Base-by-base conservation (phyloP, 176 grass and related monocot species). In the Guadua angustifolia region DNA sequence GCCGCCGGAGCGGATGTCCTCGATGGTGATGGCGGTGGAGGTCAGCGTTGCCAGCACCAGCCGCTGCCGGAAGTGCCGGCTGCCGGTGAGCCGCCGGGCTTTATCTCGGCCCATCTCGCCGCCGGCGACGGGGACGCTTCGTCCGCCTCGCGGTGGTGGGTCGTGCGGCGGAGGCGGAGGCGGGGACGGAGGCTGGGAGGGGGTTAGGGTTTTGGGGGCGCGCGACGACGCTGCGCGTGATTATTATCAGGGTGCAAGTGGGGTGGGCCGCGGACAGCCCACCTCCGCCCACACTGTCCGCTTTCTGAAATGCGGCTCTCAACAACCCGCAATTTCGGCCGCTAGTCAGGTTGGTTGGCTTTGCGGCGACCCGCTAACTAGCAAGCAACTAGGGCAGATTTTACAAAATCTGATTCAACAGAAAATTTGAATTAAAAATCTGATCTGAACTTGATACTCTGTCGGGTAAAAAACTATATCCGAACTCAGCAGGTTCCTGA, bases 41-140 rank as follows among this genome's bases (percentile, higher is more conserved):
- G 91, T 82, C 26, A 99, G 91, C 65, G 91, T 94, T 50, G 96
- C 80, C 35, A 99, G 89, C 56, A 94, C 84, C 77, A 99, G 44
- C 60, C 96, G 85, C 93, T 99, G 91, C 75, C 95, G 87, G 52
- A 99, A 71, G 55, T 95, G 73, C 22, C 80, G 56, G 81, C 89
- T 89, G n/a, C 96, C 91, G 9, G 87, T 78, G 32, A 99, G 56
- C 51, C 86, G 75, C 83, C 85, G 78, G 44, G 70, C 61, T 32
- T 85, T 83, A 2, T 89, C 72, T 2, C 77, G 72, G 0, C 46
- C 85, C 93, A 94, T 92, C 36, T 65, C 56, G 33, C 42, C 59
- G 35, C 49, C 78, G 26, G 75, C 8, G 78, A 22, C 35, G 52
- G 66, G 19, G 9, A 22, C 5, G 22, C 61, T 62, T 74, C 32